Evolutionary conservation across 2,329 filamentous ascomycete genomes (phyloP).

Genomic region (Cladosporium sp.): DNA sequence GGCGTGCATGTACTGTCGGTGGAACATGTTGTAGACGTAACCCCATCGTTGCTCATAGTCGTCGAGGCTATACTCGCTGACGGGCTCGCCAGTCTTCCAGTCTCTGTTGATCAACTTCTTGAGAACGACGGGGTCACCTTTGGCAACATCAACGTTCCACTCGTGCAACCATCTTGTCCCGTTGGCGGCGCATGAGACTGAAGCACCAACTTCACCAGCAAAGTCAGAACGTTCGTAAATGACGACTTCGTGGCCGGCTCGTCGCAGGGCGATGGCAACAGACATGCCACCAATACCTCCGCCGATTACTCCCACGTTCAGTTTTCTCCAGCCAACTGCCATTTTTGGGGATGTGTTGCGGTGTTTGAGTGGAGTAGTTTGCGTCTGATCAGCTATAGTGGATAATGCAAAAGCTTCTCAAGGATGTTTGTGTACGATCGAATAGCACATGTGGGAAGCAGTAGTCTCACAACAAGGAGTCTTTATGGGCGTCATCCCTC

Average conservation of each 20-base stretch:
- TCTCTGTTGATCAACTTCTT: constrained; percentile 65
- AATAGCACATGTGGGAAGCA: too few relatives aligned
- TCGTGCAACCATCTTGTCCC: constrained; percentile 66
- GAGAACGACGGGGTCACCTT: constrained; percentile 62
- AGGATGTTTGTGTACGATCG: too few relatives aligned
- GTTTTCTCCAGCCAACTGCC: constrained; percentile 19
- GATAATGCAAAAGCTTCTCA: too few relatives aligned
- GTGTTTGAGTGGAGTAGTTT: background rate
- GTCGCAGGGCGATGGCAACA: constrained; percentile 48
- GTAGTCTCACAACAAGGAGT: too few relatives aligned
- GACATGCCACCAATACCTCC: constrained; percentile 53
- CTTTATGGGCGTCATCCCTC: too few relatives aligned
- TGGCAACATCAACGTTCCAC: constrained; percentile 61
- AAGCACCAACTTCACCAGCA: constrained; percentile 64
- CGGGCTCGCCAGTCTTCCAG: constrained; percentile 64
- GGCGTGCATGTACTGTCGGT: constrained; percentile 63
- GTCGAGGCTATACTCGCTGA: constrained; percentile 59
- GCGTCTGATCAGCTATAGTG: too few relatives aligned
- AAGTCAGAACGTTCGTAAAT: constrained; percentile 63
- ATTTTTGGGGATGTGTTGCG: background rate
- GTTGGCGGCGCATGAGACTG: constrained; percentile 65
- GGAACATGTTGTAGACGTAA: constrained; percentile 66
- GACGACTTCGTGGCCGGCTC: constrained; percentile 53
- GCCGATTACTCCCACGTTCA: constrained; percentile 41
- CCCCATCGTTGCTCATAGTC: constrained; percentile 66